phyloP scores from a whole-genome alignment of 2,329 filamentous ascomycete species.

The Trichocomaceae sp. region DNA sequence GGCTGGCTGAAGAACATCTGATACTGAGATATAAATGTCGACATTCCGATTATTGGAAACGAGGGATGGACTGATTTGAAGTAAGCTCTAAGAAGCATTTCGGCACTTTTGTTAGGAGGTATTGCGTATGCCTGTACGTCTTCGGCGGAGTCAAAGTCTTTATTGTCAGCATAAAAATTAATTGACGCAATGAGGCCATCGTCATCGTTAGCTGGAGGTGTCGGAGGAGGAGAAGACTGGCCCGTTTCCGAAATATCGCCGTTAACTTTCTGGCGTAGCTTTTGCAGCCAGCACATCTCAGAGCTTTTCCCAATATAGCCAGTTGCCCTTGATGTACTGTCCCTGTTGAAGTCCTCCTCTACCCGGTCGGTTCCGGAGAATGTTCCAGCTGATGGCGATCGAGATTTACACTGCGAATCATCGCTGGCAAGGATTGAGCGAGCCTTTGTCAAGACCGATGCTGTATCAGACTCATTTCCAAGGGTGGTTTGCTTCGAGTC shows the following conservation, averaged over 20 bases:
- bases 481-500: constrained; percentile 11
- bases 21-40: constrained; percentile 38
- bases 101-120: constrained; percentile 32
- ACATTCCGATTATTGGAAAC: constrained; percentile 39
- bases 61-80: constrained; percentile 38
- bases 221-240: constrained; percentile 25
- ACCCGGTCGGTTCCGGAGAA: constrained; percentile 35
- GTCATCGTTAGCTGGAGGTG: constrained; percentile 18
- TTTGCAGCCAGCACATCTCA: constrained; percentile 41
- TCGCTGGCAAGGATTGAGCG: constrained; percentile 16
- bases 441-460: constrained; percentile 15
- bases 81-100: constrained; percentile 36
- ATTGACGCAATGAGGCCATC: constrained; percentile 24
- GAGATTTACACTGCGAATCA: constrained; percentile 19
- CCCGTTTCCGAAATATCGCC: constrained; percentile 21
- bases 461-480: constrained; percentile 18
- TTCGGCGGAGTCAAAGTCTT: constrained; percentile 30
- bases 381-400: constrained; percentile 26
- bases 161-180: constrained; percentile 38
- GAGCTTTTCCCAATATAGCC: constrained; percentile 42
- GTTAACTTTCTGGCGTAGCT: constrained; percentile 29
- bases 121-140: constrained; percentile 32
- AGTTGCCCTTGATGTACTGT: constrained; percentile 32
- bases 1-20: constrained; percentile 32
- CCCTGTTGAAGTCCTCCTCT: constrained; percentile 38